A percentile compares a stretch with the other conserved stretches of the same genome.
Conservation (phyloP, 495 filamentous ascomycete species). For the Hypoxylon subgilvum region DNA sequence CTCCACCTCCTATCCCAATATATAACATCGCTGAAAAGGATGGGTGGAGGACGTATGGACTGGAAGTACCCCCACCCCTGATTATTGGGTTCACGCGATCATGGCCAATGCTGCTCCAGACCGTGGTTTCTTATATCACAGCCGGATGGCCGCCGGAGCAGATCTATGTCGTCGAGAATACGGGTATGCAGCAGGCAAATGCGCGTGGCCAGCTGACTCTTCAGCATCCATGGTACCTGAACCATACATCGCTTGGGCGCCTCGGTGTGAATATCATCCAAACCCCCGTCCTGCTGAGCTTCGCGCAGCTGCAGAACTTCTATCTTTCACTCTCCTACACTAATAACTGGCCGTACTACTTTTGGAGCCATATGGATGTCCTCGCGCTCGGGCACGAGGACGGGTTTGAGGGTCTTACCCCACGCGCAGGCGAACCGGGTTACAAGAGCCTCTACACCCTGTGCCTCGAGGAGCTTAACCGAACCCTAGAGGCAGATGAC, state of each 20-base stretch:
- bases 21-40: slow-evolving; percentile 49
- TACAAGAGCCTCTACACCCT: slow-evolving; percentile 62
- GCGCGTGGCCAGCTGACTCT: slow-evolving; percentile 55
- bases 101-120: slow-evolving; percentile 64
- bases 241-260: slow-evolving; percentile 58
- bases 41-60: slow-evolving; percentile 44
- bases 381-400: slow-evolving; percentile 56
- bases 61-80: slow-evolving; percentile 54
- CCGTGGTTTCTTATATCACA: slow-evolving; percentile 64
- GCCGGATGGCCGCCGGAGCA: slow-evolving; percentile 66
- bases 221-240: slow-evolving; percentile 68
- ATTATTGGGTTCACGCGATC: slow-evolving; percentile 67
- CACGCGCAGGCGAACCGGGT: slow-evolving; percentile 40
- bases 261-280: slow-evolving; percentile 63
- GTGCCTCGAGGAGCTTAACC: slow-evolving; percentile 50
- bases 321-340: slow-evolving; percentile 52
- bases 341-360: slow-evolving; percentile 59
- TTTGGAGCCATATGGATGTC: slow-evolving; percentile 64
- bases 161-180: slow-evolving; percentile 70
- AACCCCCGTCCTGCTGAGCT: slow-evolving; percentile 64
- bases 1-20: slow-evolving; percentile 50
- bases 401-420: slow-evolving; percentile 36
- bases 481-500: slow-evolving; percentile 33
- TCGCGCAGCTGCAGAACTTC: slow-evolving; percentile 70
- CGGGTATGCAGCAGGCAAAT: slow-evolving; percentile 64